A percentile compares a stretch with the other conserved stretches of the same genome.
Evolutionary conservation across 1,284 basidiomycete genomes (phyloP).

Genomic region (Boletus nobilissimus): DNA sequence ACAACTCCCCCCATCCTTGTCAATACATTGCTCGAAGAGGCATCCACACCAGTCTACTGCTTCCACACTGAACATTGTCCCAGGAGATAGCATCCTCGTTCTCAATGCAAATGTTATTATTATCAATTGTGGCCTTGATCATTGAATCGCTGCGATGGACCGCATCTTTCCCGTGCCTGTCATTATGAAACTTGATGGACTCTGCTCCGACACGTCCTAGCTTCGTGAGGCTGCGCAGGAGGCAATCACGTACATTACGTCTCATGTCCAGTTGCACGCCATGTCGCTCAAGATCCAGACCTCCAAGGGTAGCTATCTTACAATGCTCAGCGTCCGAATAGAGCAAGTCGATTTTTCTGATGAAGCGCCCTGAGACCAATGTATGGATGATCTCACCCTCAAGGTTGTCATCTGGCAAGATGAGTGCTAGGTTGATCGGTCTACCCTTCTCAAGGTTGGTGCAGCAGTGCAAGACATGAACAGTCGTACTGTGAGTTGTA

Average conservation of each 20-base stretch:
- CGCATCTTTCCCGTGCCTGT: slow-evolving; percentile 90
- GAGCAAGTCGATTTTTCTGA: slow-evolving; percentile 85
- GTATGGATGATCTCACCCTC: slow-evolving; percentile 95
- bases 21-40: slow-evolving; percentile 50
- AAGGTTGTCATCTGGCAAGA: slow-evolving; percentile 92
- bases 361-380: slow-evolving; percentile 69
- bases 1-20: slow-evolving; percentile 45
- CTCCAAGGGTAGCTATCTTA: slow-evolving; percentile 92
- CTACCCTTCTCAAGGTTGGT: slow-evolving; percentile 67
- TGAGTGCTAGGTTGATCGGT: slow-evolving; percentile 91
- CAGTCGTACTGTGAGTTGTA: slow-evolving; percentile 50
- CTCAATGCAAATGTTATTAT: slow-evolving; percentile 93
- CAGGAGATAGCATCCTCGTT: slow-evolving; percentile 91
- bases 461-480: slow-evolving; percentile 49
- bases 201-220: slow-evolving; percentile 70
- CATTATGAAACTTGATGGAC: slow-evolving; percentile 95
- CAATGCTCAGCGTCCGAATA: slow-evolving; percentile 82
- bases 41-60: slow-evolving; percentile 47
- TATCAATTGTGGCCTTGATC: slow-evolving; percentile 77
- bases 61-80: slow-evolving; percentile 67
- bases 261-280: slow-evolving; percentile 79
- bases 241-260: slow-evolving; percentile 80
- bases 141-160: slow-evolving; percentile 89
- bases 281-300: slow-evolving; percentile 93
- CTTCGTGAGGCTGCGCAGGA: slow-evolving; percentile 78